Base-by-base conservation (phyloP, 768 basidiomycete species). In the Amanita brunnescens region DNA sequence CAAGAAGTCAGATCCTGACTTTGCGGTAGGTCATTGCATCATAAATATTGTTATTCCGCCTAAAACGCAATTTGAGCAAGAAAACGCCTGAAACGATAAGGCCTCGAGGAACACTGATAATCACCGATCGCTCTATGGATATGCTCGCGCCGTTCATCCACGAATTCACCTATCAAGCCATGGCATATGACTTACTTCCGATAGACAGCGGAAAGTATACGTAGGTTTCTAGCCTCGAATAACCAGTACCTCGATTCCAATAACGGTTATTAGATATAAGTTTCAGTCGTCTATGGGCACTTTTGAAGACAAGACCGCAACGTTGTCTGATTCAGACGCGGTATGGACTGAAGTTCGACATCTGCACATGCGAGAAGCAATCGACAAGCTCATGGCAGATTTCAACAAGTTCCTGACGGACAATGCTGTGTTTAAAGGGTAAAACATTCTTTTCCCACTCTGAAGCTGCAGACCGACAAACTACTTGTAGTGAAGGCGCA, bases 151-250 rank as follows among this genome's bases (percentile, higher is more conserved):
- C 96, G 1, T 79, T 97, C 54, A 64, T 96, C 32, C 96, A 99
- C 64, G 96, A 98, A 62, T 99, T 99, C 63, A 98, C 95, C 18
- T 99, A 98, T 66, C 96, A 98, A 67, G 95, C 96, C 0, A 99
- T 99, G 96, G 87, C 87, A 44, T 92, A 93, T 59, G 96, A 99
- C 65, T 67, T 99, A 16, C 75, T 99, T 5, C 85, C 85, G 14
- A 89, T 99, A 47, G 79, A 91, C 51, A 82, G 91, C 54, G 95
- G 94, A 7, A 85, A 78, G 67, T 98, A 97, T 67, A 82, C 79
- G 92, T 95, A 57, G 51, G 91, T 74, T 54, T 9, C 45, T 45
- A 24, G 14, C 54, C 24, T 12, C 35, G 32, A n/a, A 54, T 37
- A 40, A 30, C 12, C 38, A 13, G 30, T 48, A 3, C 47, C 24